Evolutionary conservation across 2,329 filamentous ascomycete species (phyloP), one percentile per base, ranked within the genome.

Genomic region (Aspergillus sergii): DNA sequence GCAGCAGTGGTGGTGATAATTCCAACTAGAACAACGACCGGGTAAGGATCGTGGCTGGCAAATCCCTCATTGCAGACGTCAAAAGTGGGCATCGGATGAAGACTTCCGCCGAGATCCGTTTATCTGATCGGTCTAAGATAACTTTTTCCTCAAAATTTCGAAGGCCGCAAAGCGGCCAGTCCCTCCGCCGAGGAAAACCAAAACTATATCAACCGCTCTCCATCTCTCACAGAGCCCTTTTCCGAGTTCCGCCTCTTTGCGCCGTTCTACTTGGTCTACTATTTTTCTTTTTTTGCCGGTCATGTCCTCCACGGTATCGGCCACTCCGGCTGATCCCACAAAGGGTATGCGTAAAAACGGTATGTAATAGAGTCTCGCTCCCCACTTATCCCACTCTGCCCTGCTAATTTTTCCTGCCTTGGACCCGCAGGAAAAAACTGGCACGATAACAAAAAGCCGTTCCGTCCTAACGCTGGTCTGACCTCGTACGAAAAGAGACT

Each of bases 281-380:
- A 21, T 14, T 60, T 60, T 58, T 30, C 34, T 55, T 12, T 57
- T 26, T 32, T 51, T 54, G 36, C 36, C 34, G 60, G 79, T 46
- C 57, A 87, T 88, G 83, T 83, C 78, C 11, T 75, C 76, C 60
- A 72, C 77, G 56, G 72, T 74, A 30, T 72, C 75, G 48, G 61
- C 62, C 28, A 72, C 79, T 63, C 68, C 78, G 6, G 64, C 76
- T 61, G 67, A 69, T 58, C 75, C 72, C 70, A 76, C 75, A n/a
- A 69, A 75, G 78, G 92, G 89, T 67, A 90, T 95, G 86, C 91
- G 92, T 72, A 91, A 90, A 78, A 97, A 96, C 82, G 92, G 92
- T 94, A 82, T 67, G 81, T 71, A 63, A 57, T 58, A 57, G 23
- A 63, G 59, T 50, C 61, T 53, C 45, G 55, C 54, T 61, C 51